Conservation (phyloP, 305 asterid species). For the Ilex paraguariensis region DNA sequence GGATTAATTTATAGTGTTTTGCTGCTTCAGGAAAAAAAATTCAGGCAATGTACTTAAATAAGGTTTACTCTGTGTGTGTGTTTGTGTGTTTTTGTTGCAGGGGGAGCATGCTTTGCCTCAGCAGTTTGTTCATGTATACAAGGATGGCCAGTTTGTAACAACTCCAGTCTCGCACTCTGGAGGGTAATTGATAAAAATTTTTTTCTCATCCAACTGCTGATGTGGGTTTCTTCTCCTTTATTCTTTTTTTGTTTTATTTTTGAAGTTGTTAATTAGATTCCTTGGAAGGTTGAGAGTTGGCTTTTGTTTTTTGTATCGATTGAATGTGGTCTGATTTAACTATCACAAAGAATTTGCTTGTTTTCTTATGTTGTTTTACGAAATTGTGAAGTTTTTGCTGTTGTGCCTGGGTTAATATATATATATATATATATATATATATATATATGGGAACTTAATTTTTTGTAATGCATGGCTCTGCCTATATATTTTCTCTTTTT, state of each 20-base stretch:
- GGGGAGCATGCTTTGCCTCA: slow-evolving; percentile 92
- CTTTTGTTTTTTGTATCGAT: neutral
- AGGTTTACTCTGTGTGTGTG: neutral
- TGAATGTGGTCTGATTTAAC: too few species aligned
- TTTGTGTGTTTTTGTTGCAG: slow-evolving; percentile 30
- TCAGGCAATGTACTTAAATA: too few species aligned
- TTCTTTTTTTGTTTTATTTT: neutral
- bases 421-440: too few species aligned
- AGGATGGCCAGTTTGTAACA: slow-evolving; percentile 83
- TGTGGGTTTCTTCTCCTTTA: neutral
- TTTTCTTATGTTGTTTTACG: too few species aligned
- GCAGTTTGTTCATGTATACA: slow-evolving; percentile 68
- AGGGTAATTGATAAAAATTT: slow-evolving; percentile 36
- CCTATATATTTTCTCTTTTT: too few species aligned
- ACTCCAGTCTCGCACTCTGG: slow-evolving; percentile 92
- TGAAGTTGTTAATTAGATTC: neutral
- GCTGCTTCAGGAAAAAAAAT: too few species aligned
- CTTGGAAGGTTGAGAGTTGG: neutral
- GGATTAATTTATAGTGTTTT: too few species aligned
- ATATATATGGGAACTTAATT: too few species aligned
- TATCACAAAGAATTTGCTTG: too few species aligned
- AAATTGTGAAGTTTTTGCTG: too few species aligned
- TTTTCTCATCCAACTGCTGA: neutral
- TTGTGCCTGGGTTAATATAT: too few species aligned
- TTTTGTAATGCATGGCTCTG: too few species aligned